Evolutionary conservation across 495 filamentous ascomycete genomes (phyloP).

Genomic region (Neurospora sp.): DNA sequence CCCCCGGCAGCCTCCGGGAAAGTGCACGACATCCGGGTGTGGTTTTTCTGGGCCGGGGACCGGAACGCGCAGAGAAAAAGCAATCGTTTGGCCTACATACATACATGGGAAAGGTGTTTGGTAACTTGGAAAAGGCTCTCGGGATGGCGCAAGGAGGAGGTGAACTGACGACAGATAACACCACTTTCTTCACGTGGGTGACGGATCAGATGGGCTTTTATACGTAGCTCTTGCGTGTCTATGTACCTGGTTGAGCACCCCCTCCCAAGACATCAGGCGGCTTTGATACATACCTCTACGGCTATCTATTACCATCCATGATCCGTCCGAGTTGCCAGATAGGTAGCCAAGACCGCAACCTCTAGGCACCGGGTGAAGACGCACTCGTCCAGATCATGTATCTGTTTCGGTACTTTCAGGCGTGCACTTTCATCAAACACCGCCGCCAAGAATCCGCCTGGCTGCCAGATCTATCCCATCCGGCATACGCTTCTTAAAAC

Average conservation of each 20-base stretch:
- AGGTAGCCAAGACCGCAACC: neutral
- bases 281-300: neutral
- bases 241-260: neutral
- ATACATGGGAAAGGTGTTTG: neutral
- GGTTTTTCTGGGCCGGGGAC: neutral
- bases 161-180: neutral
- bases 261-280: neutral
- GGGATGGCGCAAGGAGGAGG: neutral
- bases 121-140: neutral
- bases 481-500: neutral
- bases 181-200: neutral
- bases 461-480: neutral
- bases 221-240: neutral
- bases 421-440: too few species aligned
- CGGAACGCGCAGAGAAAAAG: neutral
- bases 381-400: neutral
- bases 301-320: neutral
- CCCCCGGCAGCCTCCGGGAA: neutral
- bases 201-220: neutral
- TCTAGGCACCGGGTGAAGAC: neutral
- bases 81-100: neutral
- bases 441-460: too few species aligned
- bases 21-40: neutral
- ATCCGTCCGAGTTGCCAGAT: neutral
- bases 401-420: neutral